Evolutionary conservation across 352 stramenopile genomes (phyloP).

Genomic region (Phytopythium sindhum): DNA sequence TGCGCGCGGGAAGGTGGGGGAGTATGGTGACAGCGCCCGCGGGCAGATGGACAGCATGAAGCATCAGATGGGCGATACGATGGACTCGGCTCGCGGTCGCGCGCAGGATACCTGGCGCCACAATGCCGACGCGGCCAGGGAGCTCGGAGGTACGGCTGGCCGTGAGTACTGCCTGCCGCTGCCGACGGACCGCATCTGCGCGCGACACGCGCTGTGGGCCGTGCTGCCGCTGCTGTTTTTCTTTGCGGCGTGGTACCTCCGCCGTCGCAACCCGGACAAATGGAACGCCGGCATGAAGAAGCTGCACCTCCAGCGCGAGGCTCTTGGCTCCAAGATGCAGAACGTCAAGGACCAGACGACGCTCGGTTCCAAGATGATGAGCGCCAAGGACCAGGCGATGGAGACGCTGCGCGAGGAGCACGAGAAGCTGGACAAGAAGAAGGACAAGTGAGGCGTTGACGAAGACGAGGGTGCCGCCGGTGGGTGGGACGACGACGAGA

Average conservation of each 20-base stretch:
- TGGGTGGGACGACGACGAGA: neutral
- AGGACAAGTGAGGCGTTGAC: slow-evolving; percentile 26
- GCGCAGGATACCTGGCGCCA: slow-evolving; percentile 54
- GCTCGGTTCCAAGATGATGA: slow-evolving; percentile 19
- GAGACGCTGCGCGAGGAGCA: slow-evolving; percentile 32
- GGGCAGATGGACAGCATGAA: slow-evolving; percentile 40
- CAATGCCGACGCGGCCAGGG: slow-evolving; percentile 46
- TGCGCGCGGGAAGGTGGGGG: slow-evolving; percentile 5
- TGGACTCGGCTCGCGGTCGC: slow-evolving; percentile 30
- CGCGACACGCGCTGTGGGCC: slow-evolving; percentile 38
- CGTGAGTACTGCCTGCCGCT: slow-evolving; percentile 56
- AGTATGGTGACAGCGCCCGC: slow-evolving; percentile 10
- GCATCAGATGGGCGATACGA: slow-evolving; percentile 44
- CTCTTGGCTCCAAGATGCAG: slow-evolving; percentile 42
- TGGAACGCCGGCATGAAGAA: slow-evolving; percentile 57
- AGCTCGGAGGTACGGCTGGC: slow-evolving; percentile 17
- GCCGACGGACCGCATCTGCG: slow-evolving; percentile 38
- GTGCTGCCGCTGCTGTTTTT: slow-evolving; percentile 35
- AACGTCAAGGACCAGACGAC: slow-evolving; percentile 12
- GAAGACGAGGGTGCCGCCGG: neutral
- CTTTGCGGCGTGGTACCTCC: slow-evolving; percentile 35
- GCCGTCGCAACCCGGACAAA: slow-evolving; percentile 63
- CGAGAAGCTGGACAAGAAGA: slow-evolving; percentile 32
- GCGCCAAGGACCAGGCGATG: slow-evolving; percentile 34
- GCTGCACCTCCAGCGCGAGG: slow-evolving; percentile 39